Conservation (phyloP, 2,329 filamentous ascomycete genomes). For the Didymella segeticola region DNA sequence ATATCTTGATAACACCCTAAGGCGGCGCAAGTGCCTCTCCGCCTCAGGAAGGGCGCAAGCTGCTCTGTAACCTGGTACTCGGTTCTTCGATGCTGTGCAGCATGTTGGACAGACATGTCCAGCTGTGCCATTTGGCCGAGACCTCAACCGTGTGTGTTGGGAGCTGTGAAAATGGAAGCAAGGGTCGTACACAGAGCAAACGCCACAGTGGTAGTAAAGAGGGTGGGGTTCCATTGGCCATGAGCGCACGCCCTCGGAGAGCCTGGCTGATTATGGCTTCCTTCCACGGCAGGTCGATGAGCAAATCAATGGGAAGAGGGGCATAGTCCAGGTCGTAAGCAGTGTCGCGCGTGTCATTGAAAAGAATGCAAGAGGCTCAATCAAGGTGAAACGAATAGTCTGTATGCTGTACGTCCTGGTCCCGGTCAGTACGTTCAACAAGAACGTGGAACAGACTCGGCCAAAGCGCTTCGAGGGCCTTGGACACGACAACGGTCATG, state of each 20-base stretch:
- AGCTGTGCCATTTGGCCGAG: background rate
- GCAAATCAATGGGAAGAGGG: constrained; percentile 1
- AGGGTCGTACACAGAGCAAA: background rate
- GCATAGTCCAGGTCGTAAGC: background rate
- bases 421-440: constrained; percentile 14
- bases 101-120: background rate
- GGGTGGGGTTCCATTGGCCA: constrained; percentile 15
- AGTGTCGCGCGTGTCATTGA: background rate
- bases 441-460: constrained; percentile 14
- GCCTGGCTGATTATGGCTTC: constrained; percentile 1
- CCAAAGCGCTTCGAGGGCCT: constrained; percentile 1
- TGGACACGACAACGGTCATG: constrained; percentile 19
- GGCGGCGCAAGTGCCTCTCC: background rate
- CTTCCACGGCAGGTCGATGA: background rate
- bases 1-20: background rate
- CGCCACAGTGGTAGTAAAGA: constrained; percentile 1
- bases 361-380: constrained; percentile 5
- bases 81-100: constrained; percentile 14
- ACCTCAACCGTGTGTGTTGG: background rate
- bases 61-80: constrained; percentile 9
- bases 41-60: background rate
- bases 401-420: constrained; percentile 13
- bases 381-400: constrained; percentile 9
- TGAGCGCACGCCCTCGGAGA: constrained; percentile 2
- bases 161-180: background rate